A percentile compares a stretch with the other conserved stretches of the same genome.
Evolutionary conservation across 805 yeast species (phyloP).

Genomic region (Saccharomyces paradoxus): DNA sequence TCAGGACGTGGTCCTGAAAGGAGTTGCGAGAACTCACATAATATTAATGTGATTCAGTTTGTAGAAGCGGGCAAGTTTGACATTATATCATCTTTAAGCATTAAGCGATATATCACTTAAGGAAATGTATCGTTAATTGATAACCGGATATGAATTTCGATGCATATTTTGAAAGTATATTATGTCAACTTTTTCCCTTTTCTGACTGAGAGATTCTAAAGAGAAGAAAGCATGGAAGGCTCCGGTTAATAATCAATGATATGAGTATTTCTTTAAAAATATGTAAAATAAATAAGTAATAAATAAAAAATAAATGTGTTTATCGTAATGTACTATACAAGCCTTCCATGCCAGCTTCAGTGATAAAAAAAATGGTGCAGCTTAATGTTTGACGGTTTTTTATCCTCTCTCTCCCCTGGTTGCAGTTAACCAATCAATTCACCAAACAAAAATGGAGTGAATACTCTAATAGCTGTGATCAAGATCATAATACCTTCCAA

Average conservation of each 20-base stretch:
- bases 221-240: neutral
- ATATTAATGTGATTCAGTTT: neutral
- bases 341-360: neutral
- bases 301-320: neutral
- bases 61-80: neutral
- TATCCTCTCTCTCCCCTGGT: neutral
- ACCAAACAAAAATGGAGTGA: slow-evolving; percentile 65
- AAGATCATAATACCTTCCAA: slow-evolving; percentile 61
- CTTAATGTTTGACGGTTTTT: neutral
- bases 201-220: neutral
- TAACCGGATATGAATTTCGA: neutral
- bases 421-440: slow-evolving; percentile 36
- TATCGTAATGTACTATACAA: neutral
- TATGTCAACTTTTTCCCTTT: neutral
- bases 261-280: neutral
- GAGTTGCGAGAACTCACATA: neutral
- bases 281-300: neutral
- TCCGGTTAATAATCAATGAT: neutral
- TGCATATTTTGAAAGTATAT: neutral
- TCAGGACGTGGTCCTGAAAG: neutral
- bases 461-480: slow-evolving; percentile 65
- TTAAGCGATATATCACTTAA: neutral
- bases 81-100: neutral
- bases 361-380: neutral
- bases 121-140: neutral